Percentiles rank a stretch among this genome's conserved stretches.
Evolutionary conservation across 495 filamentous ascomycete genomes (phyloP).

Genomic region (Glonium stellatum): DNA sequence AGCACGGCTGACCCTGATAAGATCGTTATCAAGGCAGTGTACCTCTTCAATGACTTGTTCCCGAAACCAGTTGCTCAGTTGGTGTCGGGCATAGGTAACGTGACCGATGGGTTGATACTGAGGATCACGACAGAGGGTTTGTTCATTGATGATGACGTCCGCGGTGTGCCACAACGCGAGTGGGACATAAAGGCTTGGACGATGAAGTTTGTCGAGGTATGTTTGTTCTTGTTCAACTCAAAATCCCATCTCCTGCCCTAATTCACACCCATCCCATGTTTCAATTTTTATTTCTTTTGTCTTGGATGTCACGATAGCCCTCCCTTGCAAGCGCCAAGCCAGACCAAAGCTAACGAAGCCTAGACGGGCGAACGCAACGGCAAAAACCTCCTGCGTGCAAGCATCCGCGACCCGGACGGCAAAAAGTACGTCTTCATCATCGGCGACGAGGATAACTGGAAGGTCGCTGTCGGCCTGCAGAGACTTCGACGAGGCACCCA

Average conservation of each 20-base stretch:
- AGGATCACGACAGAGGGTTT: slow-evolving; percentile 82
- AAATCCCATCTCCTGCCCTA: too few relatives aligned
- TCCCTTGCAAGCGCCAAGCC: too few relatives aligned
- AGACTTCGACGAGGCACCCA: slow-evolving; percentile 64
- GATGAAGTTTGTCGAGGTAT: slow-evolving; percentile 84
- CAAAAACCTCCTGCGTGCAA: slow-evolving; percentile 70
- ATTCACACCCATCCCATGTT: not conserved
- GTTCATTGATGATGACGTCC: slow-evolving; percentile 92
- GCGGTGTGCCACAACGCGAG: slow-evolving; percentile 79
- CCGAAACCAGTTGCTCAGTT: slow-evolving; percentile 76
- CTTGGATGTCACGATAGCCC: not conserved
- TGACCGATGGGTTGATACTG: slow-evolving; percentile 82
- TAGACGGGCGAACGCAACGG: slow-evolving; percentile 46
- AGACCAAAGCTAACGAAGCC: not conserved
- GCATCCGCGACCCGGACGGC: slow-evolving; percentile 73
- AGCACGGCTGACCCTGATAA: slow-evolving; percentile 85
- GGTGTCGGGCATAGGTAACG: slow-evolving; percentile 62
- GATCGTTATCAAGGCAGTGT: slow-evolving; percentile 88
- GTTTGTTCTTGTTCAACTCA: slow-evolving; percentile 24
- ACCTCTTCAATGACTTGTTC: slow-evolving; percentile 77
- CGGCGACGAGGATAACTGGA: slow-evolving; percentile 82
- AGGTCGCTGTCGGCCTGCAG: slow-evolving; percentile 76
- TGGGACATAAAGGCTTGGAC: slow-evolving; percentile 99
- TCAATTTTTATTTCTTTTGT: not conserved
- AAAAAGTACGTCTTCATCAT: slow-evolving; percentile 79